phyloP scores from a whole-genome alignment of 345 rosid genomes.

The Litchi chinensis region DNA sequence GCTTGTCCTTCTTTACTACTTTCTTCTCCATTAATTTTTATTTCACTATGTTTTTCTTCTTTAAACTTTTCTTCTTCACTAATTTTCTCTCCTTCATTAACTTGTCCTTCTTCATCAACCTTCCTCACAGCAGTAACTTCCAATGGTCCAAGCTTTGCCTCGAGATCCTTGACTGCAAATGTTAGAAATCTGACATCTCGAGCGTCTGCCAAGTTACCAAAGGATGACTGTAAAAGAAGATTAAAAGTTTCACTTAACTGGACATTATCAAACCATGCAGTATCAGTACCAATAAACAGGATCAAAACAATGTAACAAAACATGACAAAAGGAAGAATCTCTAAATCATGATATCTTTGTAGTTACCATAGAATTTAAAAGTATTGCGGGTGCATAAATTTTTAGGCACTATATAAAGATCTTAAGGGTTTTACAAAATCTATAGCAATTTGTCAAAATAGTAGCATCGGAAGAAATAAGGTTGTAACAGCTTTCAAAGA shows the following conservation, averaged over 20 bases:
- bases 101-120: slow-evolving; percentile 10
- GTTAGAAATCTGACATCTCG: slow-evolving; percentile 60
- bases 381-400: background rate
- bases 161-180: slow-evolving; percentile 58
- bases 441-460: background rate
- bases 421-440: background rate
- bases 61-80: background rate
- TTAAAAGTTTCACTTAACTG: background rate
- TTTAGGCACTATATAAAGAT: background rate
- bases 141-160: slow-evolving; percentile 65
- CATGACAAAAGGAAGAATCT: background rate
- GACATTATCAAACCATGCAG: slow-evolving; percentile 5
- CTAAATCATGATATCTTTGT: background rate
- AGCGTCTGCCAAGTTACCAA: slow-evolving; percentile 44
- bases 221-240: slow-evolving; percentile 46
- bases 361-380: background rate
- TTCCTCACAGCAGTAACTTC: slow-evolving; percentile 24
- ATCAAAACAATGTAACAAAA: background rate
- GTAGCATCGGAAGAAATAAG: background rate
- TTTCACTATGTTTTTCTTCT: background rate
- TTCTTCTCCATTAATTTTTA: background rate
- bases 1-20: background rate
- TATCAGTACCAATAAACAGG: background rate
- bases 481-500: background rate
- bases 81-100: background rate